A percentile compares a stretch with the other conserved stretches of the same genome.
Conservation (phyloP, 2,329 filamentous ascomycete genomes). For the Paecilomyces sp. region DNA sequence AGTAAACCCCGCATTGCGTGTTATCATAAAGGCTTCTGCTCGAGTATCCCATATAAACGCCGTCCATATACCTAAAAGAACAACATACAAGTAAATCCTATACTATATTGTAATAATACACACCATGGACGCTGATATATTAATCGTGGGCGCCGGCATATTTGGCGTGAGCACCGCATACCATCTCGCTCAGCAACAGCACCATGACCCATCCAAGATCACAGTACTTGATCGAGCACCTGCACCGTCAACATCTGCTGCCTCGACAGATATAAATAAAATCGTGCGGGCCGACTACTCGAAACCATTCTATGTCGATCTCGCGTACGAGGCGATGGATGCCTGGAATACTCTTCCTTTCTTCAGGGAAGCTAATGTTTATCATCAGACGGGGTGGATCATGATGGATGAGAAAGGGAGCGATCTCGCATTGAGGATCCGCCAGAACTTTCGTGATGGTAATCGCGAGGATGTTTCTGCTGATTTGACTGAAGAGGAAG, state of each 20-base stretch:
- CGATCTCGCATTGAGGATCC: conserved; percentile 45
- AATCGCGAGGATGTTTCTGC: conserved; percentile 33
- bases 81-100: no score
- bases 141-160: conserved; percentile 59
- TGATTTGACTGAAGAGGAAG: conserved; percentile 38
- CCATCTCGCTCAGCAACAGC: conserved; percentile 45
- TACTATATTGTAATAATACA: background rate
- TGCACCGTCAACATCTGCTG: conserved; percentile 46
- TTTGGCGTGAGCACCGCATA: conserved; percentile 62
- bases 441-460: conserved; percentile 46
- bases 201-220: conserved; percentile 38
- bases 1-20: no score
- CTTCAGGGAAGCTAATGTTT: conserved; percentile 45
- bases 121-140: conserved; percentile 15
- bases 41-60: no score
- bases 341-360: conserved; percentile 53
- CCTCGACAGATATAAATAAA: conserved; percentile 69
- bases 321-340: conserved; percentile 60
- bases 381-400: conserved; percentile 55
- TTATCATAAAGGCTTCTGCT: no score
- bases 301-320: conserved; percentile 55
- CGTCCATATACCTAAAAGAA: no score
- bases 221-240: conserved; percentile 53
- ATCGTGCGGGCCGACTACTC: conserved; percentile 64
- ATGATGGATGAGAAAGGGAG: conserved; percentile 45